Evolutionary conservation across 306 rosid species (phyloP).

Genomic region (Prunus davidiana): DNA sequence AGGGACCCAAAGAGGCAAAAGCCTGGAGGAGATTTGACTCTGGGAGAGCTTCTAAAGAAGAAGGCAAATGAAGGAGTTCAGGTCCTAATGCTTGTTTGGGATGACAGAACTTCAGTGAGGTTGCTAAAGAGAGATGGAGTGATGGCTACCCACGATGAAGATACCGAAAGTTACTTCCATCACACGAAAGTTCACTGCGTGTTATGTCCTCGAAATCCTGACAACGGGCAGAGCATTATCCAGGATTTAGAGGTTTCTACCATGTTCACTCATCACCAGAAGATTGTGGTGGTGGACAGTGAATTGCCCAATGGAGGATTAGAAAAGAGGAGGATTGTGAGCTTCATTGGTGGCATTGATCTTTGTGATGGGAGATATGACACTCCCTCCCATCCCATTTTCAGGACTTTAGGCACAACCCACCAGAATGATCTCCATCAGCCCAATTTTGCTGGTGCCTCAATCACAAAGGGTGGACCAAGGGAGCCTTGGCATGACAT

Average conservation of each 20-base stretch:
- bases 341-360: conserved; percentile 54
- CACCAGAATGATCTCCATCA: conserved; percentile 45
- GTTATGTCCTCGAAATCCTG: conserved; percentile 46
- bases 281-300: conserved; percentile 44
- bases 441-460: conserved; percentile 31
- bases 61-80: conserved; percentile 49
- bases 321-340: conserved; percentile 38
- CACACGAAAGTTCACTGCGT: conserved; percentile 37
- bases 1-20: conserved; percentile 35
- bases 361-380: conserved; percentile 61
- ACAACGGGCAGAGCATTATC: conserved; percentile 25
- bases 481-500: conserved; percentile 62
- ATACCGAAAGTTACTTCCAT: conserved; percentile 39
- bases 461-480: conserved; percentile 45
- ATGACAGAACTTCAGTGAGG: conserved; percentile 47
- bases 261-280: conserved; percentile 57
- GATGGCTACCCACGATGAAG: conserved; percentile 54
- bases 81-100: conserved; percentile 57
- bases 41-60: conserved; percentile 43
- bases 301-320: conserved; percentile 18
- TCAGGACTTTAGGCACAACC: conserved; percentile 31
- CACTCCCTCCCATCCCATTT: conserved; percentile 44
- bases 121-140: conserved; percentile 44
- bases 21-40: conserved; percentile 30
- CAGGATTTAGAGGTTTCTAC: conserved; percentile 35